Percentiles rank a stretch among this genome's conserved stretches.
These are phyloP conservation scores for Colletotrichum neosansevieriae DNA, from an alignment of 2,329 filamentous ascomycete species.

Conservation along the genomic window DNA sequence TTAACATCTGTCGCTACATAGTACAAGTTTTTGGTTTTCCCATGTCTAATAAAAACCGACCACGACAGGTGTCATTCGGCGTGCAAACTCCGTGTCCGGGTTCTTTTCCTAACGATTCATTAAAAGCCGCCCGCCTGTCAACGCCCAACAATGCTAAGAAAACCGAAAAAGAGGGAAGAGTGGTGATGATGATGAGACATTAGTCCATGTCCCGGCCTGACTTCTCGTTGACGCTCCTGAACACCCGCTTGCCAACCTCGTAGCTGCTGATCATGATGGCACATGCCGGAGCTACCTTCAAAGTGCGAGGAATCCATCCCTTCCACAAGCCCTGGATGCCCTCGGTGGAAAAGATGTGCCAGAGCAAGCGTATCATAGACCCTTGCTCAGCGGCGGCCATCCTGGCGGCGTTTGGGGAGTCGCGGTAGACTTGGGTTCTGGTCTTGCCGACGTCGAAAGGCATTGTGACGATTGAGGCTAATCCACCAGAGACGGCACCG, in stretches of 20 bases:
- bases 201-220: conserved; percentile 41
- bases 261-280: conserved; percentile 99
- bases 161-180: conserved; percentile 8
- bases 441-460: conserved; percentile 99
- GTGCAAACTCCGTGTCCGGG: conserved; percentile 31
- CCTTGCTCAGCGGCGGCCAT: conserved; percentile 75
- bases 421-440: conserved; percentile 84
- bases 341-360: conserved; percentile 90
- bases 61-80: conserved; percentile 25
- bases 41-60: conserved; percentile 22
- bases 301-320: conserved; percentile 89
- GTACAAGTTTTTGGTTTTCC: conserved; percentile 33
- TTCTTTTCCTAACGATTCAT: conserved; percentile 13
- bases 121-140: conserved; percentile 30
- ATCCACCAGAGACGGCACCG: conserved; percentile 83
- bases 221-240: conserved; percentile 77
- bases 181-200: conserved; percentile 18
- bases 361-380: conserved; percentile 85
- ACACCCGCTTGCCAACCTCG: conserved; percentile 93
- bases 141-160: conserved; percentile 37
- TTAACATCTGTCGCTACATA: conserved; percentile 24
- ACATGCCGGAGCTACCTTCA: conserved; percentile 96
- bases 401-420: conserved; percentile 57
- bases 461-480: conserved; percentile 89
- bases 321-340: conserved; percentile 85